Evolutionary conservation across 495 filamentous ascomycete species (phyloP).

Genomic region (Annulohypoxylon nitens): DNA sequence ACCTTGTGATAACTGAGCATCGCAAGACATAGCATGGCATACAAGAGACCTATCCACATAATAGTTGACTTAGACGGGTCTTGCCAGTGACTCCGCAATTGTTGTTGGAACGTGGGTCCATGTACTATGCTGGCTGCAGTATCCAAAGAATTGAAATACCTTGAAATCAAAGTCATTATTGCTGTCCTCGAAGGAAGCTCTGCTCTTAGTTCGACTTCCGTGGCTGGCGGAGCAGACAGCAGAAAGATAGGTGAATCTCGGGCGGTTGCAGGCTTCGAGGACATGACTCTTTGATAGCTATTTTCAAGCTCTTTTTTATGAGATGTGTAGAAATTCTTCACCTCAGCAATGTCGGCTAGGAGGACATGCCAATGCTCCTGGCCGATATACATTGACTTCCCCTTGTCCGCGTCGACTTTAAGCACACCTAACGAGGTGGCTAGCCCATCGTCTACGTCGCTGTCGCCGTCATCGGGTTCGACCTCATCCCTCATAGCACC

Average conservation of each 20-base stretch:
- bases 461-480: constrained; percentile 72
- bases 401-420: constrained; percentile 84
- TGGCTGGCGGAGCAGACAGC: constrained; percentile 76
- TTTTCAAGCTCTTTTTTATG: constrained; percentile 70
- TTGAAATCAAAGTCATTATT: constrained; percentile 83
- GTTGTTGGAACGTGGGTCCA: constrained; percentile 84
- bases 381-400: constrained; percentile 86
- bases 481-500: constrained; percentile 61
- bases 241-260: constrained; percentile 77
- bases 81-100: constrained; percentile 91
- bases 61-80: constrained; percentile 82
- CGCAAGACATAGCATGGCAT: constrained; percentile 87
- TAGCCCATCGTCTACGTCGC: constrained; percentile 85
- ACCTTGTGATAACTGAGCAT: constrained; percentile 92
- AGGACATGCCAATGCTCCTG: constrained; percentile 93
- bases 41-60: constrained; percentile 91
- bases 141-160: constrained; percentile 72
- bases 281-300: constrained; percentile 73
- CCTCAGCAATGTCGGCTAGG: constrained; percentile 90
- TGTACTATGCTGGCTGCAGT: constrained; percentile 79
- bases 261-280: constrained; percentile 69
- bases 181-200: constrained; percentile 83
- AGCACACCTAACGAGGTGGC: constrained; percentile 88
- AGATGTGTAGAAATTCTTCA: constrained; percentile 83
- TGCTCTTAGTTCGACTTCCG: constrained; percentile 79